phyloP scores from a whole-genome alignment of 179 eudicot species.

The Vitellaria paradoxa region DNA sequence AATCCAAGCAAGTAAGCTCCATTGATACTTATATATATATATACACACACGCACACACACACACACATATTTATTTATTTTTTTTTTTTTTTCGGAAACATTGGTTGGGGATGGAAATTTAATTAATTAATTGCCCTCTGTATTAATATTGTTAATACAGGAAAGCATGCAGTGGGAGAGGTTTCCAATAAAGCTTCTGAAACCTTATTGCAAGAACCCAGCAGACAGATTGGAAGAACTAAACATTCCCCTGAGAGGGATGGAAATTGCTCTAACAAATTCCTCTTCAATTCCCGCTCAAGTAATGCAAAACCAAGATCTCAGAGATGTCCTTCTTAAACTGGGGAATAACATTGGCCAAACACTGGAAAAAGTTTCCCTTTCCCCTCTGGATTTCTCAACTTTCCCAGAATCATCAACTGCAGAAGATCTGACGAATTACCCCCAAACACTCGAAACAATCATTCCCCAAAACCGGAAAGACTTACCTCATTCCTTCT shows the following conservation, averaged over 20 bases:
- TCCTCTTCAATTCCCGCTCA: conserved; percentile 25
- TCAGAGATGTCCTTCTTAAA: conserved; percentile 30
- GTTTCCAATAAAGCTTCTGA: conserved; percentile 37
- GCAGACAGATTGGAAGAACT: conserved; percentile 48
- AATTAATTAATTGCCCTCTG: too few relatives aligned
- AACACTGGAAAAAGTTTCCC: conserved; percentile 31
- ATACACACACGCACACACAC: too few relatives aligned
- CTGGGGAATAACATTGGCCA: conserved; percentile 35
- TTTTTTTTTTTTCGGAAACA: background rate
- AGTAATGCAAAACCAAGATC: conserved; percentile 20
- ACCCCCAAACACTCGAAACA: conserved; percentile 43
- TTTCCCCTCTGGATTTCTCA: conserved; percentile 34
- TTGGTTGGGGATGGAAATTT: background rate
- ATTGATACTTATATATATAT: background rate
- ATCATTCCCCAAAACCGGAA: conserved; percentile 27
- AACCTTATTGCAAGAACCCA: conserved; percentile 44
- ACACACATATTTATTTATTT: too few relatives aligned
- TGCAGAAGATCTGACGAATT: conserved; percentile 22
- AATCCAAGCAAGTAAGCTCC: conserved; percentile 53
- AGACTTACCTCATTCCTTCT: conserved; percentile 58
- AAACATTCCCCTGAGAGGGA: conserved; percentile 59
- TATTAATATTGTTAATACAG: conserved; percentile 23
- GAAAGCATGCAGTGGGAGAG: conserved; percentile 83
- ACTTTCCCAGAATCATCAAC: conserved; percentile 61
- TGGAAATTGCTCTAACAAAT: conserved; percentile 61